Percentiles rank a stretch among this genome's conserved stretches.
Evolutionary conservation across 108 stramenopile species (phyloP).

Genomic region (Nitzschia sp.): DNA sequence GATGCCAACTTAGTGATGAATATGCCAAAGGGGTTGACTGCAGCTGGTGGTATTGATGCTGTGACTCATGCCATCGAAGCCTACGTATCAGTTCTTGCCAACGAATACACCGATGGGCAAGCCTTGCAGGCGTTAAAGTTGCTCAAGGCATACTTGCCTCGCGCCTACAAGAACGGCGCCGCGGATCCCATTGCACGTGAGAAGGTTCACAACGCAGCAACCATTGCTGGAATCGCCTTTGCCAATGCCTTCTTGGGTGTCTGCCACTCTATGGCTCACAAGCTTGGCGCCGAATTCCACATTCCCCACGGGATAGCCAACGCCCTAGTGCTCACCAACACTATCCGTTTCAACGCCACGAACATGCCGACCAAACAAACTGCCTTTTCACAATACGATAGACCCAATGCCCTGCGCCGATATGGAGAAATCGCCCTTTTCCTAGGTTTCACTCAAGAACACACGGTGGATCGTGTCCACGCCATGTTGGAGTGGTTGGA

Average conservation of each 20-base stretch:
- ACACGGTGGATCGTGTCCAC: slow-evolving; percentile 23
- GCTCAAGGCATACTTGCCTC: slow-evolving; percentile 26
- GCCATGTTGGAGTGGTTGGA: slow-evolving; percentile 16
- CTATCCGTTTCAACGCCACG: slow-evolving; percentile 35
- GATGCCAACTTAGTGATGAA: slow-evolving; percentile 29
- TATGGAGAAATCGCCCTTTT: slow-evolving; percentile 34
- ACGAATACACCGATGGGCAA: slow-evolving; percentile 41
- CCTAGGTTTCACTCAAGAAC: slow-evolving; percentile 25
- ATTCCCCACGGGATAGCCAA: slow-evolving; percentile 35
- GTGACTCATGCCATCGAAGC: slow-evolving; percentile 43
- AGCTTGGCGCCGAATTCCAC: slow-evolving; percentile 38
- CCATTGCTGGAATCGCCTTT: slow-evolving; percentile 44
- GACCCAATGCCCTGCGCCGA: slow-evolving; percentile 26
- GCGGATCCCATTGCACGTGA: slow-evolving; percentile 18
- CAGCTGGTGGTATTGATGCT: slow-evolving; percentile 34
- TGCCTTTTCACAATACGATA: slow-evolving; percentile 29
- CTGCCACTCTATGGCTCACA: slow-evolving; percentile 41
- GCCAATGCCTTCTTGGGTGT: too few relatives aligned
- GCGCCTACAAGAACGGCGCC: slow-evolving; percentile 31
- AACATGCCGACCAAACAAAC: slow-evolving; percentile 34
- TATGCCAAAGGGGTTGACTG: slow-evolving; percentile 32
- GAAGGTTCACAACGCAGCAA: slow-evolving; percentile 32
- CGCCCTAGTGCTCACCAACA: slow-evolving; percentile 30
- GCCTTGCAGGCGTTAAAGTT: slow-evolving; percentile 38
- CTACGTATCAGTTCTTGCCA: slow-evolving; percentile 36